Evolutionary conservation across 1,139 yeast species (phyloP).

Genomic region (Geotrichum cucujoidarum): DNA sequence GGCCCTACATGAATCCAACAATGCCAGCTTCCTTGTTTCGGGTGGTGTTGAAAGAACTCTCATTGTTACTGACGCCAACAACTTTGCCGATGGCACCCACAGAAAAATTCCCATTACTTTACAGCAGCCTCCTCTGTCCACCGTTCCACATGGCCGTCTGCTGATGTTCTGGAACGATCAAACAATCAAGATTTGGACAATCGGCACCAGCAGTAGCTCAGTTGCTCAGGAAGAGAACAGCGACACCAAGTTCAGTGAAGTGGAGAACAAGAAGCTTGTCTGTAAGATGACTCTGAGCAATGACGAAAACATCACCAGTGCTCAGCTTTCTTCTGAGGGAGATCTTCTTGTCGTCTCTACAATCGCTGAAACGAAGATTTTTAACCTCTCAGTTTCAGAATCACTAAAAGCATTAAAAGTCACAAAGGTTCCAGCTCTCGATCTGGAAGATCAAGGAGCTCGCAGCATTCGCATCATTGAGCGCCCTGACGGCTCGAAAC

Average conservation of each 20-base stretch:
- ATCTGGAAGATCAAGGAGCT: slow-evolving; percentile 53
- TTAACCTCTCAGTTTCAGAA: slow-evolving; percentile 44
- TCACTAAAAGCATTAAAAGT: slow-evolving; percentile 20
- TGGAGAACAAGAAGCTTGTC: slow-evolving; percentile 46
- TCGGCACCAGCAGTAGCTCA: slow-evolving; percentile 35
- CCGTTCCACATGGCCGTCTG: slow-evolving; percentile 47
- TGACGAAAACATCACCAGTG: slow-evolving; percentile 75
- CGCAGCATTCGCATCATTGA: slow-evolving; percentile 32
- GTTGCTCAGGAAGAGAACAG: slow-evolving; percentile 34
- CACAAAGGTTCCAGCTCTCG: slow-evolving; percentile 32
- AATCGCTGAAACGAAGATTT: slow-evolving; percentile 62
- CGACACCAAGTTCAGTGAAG: slow-evolving; percentile 21
- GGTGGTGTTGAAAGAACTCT: slow-evolving; percentile 88
- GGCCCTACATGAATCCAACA: slow-evolving; percentile 54
- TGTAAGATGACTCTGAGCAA: slow-evolving; percentile 64
- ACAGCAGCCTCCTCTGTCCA: slow-evolving; percentile 53
- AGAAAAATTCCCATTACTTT: slow-evolving; percentile 61
- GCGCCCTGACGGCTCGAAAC: slow-evolving; percentile 12
- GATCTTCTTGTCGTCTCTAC: slow-evolving; percentile 68
- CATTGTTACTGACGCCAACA: slow-evolving; percentile 60
- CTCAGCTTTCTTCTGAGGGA: slow-evolving; percentile 64
- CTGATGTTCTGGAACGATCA: slow-evolving; percentile 81
- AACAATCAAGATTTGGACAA: slow-evolving; percentile 72
- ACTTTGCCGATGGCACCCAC: slow-evolving; percentile 71
- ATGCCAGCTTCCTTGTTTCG: slow-evolving; percentile 65